A percentile compares a stretch with the other conserved stretches of the same genome.
Evolutionary conservation across 2,329 filamentous ascomycete species (phyloP).

Genomic region (Penicillium sp.): DNA sequence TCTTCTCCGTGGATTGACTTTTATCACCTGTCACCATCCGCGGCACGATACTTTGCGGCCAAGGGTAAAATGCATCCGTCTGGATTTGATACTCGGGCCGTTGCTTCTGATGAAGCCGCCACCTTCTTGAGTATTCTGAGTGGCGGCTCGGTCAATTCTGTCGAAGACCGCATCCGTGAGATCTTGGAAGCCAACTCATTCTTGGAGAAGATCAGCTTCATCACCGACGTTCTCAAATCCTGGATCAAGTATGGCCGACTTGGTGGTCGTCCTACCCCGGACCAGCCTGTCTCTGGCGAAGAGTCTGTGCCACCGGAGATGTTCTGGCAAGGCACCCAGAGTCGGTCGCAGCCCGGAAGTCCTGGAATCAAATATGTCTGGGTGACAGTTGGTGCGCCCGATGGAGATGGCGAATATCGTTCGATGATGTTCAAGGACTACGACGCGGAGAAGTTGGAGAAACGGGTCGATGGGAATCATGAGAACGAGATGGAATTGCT

Average conservation of each 20-base stretch:
- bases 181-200: slow-evolving; percentile 44
- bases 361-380: slow-evolving; percentile 49
- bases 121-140: slow-evolving; percentile 40
- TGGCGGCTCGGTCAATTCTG: slow-evolving; percentile 29
- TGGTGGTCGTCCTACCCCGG: slow-evolving; percentile 29
- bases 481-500: slow-evolving; percentile 29
- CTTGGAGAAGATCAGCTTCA: slow-evolving; percentile 40
- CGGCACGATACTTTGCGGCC: slow-evolving; percentile 39
- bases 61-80: slow-evolving; percentile 41
- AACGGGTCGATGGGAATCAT: slow-evolving; percentile 14
- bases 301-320: slow-evolving; percentile 24
- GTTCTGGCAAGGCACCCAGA: slow-evolving; percentile 41
- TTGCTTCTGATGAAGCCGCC: slow-evolving; percentile 39
- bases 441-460: slow-evolving; percentile 14
- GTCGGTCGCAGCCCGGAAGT: slow-evolving; percentile 36
- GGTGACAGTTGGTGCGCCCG: slow-evolving; percentile 46
- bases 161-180: slow-evolving; percentile 37
- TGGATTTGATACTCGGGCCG: slow-evolving; percentile 41
- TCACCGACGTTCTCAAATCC: slow-evolving; percentile 37
- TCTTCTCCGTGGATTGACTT: slow-evolving; percentile 44
- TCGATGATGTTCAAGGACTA: slow-evolving; percentile 32
- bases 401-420: slow-evolving; percentile 43
- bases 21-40: slow-evolving; percentile 45
- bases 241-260: slow-evolving; percentile 38
- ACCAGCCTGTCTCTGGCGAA: slow-evolving; percentile 10